Percentiles rank a stretch among this genome's conserved stretches.
phyloP scores from a whole-genome alignment of 306 rosid genomes.

The Vachellia collinsii region DNA sequence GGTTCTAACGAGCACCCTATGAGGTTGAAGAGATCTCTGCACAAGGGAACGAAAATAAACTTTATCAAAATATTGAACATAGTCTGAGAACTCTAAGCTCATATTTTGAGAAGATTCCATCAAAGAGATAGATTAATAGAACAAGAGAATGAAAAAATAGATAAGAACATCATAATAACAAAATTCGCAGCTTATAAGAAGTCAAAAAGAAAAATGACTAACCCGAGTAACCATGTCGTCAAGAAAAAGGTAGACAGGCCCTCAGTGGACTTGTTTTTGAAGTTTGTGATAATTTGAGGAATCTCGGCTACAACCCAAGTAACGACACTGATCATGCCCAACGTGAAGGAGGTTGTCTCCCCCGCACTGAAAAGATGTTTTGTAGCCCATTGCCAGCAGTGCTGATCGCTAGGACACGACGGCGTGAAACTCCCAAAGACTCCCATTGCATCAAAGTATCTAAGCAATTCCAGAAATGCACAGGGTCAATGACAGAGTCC shows the following conservation, averaged over 20 bases:
- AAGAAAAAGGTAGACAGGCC: slow-evolving; percentile 79
- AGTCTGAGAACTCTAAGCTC: background rate
- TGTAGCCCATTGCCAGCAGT: slow-evolving; percentile 55
- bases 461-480: slow-evolving; percentile 19
- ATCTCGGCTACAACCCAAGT: slow-evolving; percentile 88
- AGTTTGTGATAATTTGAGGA: slow-evolving; percentile 81
- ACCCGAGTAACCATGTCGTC: slow-evolving; percentile 85
- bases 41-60: slow-evolving; percentile 30
- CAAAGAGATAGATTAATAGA: slow-evolving; percentile 3
- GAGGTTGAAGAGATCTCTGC: slow-evolving; percentile 81
- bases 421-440: slow-evolving; percentile 37
- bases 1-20: slow-evolving; percentile 85
- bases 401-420: slow-evolving; percentile 44
- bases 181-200: slow-evolving; percentile 1
- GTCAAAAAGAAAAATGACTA: slow-evolving; percentile 11
- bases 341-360: slow-evolving; percentile 59
- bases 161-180: slow-evolving; percentile 9
- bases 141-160: slow-evolving; percentile 8
- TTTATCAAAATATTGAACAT: slow-evolving; percentile 27
- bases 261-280: slow-evolving; percentile 62
- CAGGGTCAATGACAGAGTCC: slow-evolving; percentile 1
- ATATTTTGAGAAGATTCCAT: background rate
- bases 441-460: slow-evolving; percentile 39
- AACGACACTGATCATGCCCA: slow-evolving; percentile 67
- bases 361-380: slow-evolving; percentile 44